Evolutionary conservation across 2,329 filamentous ascomycete genomes (phyloP).

Genomic region (Arthrobotrys entomopaga): DNA sequence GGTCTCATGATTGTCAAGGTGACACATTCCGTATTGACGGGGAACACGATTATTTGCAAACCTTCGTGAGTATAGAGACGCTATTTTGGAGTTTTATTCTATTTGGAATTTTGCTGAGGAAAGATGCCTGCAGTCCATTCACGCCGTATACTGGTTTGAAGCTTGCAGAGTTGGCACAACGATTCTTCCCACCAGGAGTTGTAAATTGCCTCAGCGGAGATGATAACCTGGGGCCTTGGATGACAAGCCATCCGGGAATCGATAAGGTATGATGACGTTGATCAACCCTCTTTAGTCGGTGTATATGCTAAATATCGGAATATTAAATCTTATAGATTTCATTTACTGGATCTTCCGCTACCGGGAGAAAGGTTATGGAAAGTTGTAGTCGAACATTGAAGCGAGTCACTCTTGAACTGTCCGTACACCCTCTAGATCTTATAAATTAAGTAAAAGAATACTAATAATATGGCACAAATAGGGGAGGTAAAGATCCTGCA

Average conservation of each 20-base stretch:
- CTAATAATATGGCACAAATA: constrained; percentile 24
- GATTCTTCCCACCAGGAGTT: constrained; percentile 72
- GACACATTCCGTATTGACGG: constrained; percentile 69
- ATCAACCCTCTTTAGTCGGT: no score
- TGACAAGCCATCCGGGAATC: constrained; percentile 71
- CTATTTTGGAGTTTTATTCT: constrained; percentile 30
- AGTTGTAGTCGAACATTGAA: constrained; percentile 70
- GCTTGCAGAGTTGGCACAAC: constrained; percentile 69
- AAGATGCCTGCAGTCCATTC: constrained; percentile 62
- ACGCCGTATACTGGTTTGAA: constrained; percentile 71
- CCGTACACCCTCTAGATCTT: constrained; percentile 19
- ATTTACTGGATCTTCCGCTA: constrained; percentile 72
- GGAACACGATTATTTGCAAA: constrained; percentile 69
- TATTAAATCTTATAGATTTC: constrained; percentile 57
- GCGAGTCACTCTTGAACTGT: constrained; percentile 70
- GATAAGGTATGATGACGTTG: constrained; percentile 67
- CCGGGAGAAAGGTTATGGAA: constrained; percentile 71
- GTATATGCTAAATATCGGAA: background rate
- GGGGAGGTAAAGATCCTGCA: constrained; percentile 71
- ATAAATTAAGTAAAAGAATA: background rate
- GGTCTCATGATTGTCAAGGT: constrained; percentile 68
- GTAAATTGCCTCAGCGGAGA: constrained; percentile 71
- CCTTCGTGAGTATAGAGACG: constrained; percentile 62
- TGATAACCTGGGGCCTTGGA: constrained; percentile 70
- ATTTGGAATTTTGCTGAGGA: constrained; percentile 40